Percentiles rank a stretch among this genome's conserved stretches.
Conservation (phyloP, 2,329 filamentous ascomycete species). For the Penicillium sumatraense region DNA sequence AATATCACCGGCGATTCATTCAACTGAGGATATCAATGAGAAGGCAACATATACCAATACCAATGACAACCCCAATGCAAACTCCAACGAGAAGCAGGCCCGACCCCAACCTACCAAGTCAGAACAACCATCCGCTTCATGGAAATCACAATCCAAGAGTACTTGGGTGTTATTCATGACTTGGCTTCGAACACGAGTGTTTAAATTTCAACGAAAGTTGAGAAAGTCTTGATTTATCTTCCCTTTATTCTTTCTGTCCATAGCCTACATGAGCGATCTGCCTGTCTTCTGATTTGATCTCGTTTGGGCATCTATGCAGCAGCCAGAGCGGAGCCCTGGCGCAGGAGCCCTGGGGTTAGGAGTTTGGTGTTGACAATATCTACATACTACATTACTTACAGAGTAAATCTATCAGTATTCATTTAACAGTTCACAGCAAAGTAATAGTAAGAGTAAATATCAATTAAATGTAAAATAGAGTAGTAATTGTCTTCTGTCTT, state of each 20-base stretch:
- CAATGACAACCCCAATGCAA: too few species aligned
- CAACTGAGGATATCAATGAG: constrained; percentile 26
- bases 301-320: constrained; percentile 11
- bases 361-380: background rate
- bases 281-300: constrained; percentile 1
- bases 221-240: constrained; percentile 18
- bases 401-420: too few species aligned
- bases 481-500: too few species aligned
- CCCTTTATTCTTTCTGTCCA: background rate
- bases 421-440: too few species aligned
- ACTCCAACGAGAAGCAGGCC: background rate
- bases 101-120: background rate
- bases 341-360: too few species aligned
- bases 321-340: background rate
- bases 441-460: too few species aligned
- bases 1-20: constrained; percentile 10
- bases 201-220: constrained; percentile 52
- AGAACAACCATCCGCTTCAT: constrained; percentile 24
- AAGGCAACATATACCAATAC: constrained; percentile 23
- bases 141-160: constrained; percentile 40
- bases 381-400: too few species aligned
- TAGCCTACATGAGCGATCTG: constrained; percentile 16
- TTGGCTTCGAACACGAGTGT: constrained; percentile 60
- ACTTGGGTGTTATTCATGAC: constrained; percentile 61
- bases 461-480: too few species aligned